Conservation (phyloP, 495 filamentous ascomycete species). For the Friedmanniomyces endolithicus region DNA sequence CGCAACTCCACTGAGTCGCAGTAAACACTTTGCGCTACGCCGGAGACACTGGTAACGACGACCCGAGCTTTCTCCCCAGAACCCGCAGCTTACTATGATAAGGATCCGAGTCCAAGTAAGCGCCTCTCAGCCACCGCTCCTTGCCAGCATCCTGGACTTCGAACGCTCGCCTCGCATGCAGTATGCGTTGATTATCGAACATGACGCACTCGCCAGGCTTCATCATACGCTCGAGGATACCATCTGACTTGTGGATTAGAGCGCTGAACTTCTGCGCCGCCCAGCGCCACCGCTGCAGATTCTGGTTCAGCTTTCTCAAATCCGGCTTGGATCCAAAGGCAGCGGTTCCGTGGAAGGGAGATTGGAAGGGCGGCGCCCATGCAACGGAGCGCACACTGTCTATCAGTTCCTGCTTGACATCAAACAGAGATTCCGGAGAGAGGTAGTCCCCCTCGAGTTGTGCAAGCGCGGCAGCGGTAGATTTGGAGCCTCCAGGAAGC, state of each 20-base stretch:
- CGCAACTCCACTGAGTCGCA: too few species aligned
- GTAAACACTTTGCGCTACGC: too few species aligned
- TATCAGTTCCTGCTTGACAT: too few species aligned
- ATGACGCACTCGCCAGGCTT: conserved; percentile 70
- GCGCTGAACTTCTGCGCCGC: conserved; percentile 37
- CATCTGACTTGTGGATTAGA: conserved; percentile 35
- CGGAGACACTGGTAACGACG: too few species aligned
- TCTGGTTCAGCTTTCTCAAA: neutral
- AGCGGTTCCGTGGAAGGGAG: conserved; percentile 3
- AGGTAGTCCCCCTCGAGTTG: too few species aligned
- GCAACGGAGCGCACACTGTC: conserved; percentile 6
- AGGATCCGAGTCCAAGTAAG: conserved; percentile 66
- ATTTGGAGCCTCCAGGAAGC: neutral
- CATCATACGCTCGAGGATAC: conserved; percentile 57
- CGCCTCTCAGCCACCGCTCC: conserved; percentile 68
- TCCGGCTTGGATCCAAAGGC: neutral
- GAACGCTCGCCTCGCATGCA: conserved; percentile 69
- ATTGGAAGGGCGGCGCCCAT: conserved; percentile 25
- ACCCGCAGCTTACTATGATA: conserved; percentile 42
- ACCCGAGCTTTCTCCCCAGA: conserved; percentile 5
- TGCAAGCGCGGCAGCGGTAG: neutral
- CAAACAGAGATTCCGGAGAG: too few species aligned
- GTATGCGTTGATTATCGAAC: conserved; percentile 67
- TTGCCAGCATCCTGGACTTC: conserved; percentile 39
- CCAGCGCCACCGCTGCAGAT: conserved; percentile 11